A percentile compares a stretch with the other conserved stretches of the same genome.
Conservation (phyloP, 345 rosid species). For the Triadica sebifera region DNA sequence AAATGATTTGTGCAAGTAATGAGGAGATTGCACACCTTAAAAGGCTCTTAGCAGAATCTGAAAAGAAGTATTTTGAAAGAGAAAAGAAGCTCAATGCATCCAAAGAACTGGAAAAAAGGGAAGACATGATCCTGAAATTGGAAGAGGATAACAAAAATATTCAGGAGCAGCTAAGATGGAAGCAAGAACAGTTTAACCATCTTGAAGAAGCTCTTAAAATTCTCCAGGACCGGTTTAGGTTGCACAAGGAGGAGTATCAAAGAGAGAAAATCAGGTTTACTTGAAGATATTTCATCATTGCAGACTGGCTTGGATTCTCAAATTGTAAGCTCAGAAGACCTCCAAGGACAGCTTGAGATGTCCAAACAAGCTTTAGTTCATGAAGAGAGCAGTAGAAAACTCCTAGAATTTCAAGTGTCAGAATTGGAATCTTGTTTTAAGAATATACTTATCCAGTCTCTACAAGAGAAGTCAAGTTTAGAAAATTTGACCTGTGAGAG, state of each 20-base stretch:
- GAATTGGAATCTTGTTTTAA: too few species aligned
- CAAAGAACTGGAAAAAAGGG: slow-evolving; percentile 2
- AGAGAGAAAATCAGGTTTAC: too few species aligned
- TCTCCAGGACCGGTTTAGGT: slow-evolving; percentile 4
- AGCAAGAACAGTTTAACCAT: slow-evolving; percentile 7
- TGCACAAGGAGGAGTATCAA: slow-evolving; percentile 3
- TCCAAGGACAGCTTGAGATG: too few species aligned
- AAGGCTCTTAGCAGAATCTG: not conserved
- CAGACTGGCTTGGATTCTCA: too few species aligned
- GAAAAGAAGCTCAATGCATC: not conserved
- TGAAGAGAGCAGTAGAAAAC: too few species aligned
- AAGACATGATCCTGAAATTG: slow-evolving; percentile 12
- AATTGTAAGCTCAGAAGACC: too few species aligned
- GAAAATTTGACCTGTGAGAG: too few species aligned
- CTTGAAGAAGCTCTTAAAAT: slow-evolving; percentile 13
- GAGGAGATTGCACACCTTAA: not conserved
- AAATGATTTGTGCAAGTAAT: slow-evolving; percentile 1
- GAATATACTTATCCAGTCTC: too few species aligned
- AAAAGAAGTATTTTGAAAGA: slow-evolving; percentile 10
- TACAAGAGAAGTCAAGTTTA: too few species aligned
- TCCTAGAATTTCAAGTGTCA: too few species aligned
- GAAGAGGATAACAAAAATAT: slow-evolving; percentile 11
- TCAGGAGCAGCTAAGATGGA: slow-evolving; percentile 16
- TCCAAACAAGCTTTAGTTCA: too few species aligned
- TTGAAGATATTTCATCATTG: too few species aligned